phyloP scores from a whole-genome alignment of 768 basidiomycete genomes.

The Inosperma sp. region DNA sequence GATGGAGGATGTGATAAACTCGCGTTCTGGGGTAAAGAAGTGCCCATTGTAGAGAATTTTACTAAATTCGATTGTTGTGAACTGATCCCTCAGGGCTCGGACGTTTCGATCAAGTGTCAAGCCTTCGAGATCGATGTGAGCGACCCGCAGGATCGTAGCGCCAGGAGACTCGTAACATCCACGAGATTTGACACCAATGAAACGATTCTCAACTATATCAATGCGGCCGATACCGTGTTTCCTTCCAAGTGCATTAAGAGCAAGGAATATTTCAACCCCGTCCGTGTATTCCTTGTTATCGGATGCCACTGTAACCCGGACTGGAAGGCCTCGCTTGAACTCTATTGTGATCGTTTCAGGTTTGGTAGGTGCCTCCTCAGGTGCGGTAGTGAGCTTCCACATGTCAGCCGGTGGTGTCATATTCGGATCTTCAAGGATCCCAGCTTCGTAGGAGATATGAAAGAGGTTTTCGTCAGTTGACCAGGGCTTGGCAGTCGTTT shows the following conservation, averaged over 20 bases:
- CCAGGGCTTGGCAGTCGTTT: conserved; percentile 97
- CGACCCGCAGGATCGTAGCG: conserved; percentile 91
- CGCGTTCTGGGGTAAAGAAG: conserved; percentile 99
- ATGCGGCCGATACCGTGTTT: conserved; percentile 96
- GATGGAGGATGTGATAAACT: conserved; percentile 87
- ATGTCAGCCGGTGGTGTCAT: conserved; percentile 92
- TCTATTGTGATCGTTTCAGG: conserved; percentile 83
- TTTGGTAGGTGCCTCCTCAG: conserved; percentile 72
- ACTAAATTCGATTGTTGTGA: conserved; percentile 86
- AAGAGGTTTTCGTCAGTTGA: conserved; percentile 99
- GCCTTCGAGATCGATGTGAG: conserved; percentile 96
- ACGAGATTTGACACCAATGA: conserved; percentile 98
- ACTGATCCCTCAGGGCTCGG: conserved; percentile 89
- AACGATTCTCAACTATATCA: conserved; percentile 99
- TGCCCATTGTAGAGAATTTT: conserved; percentile 97
- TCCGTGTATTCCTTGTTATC: conserved; percentile 71
- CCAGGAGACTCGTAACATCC: conserved; percentile 99
- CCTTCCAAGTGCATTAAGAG: conserved; percentile 85
- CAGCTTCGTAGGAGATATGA: conserved; percentile 99
- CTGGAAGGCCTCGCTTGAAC: conserved; percentile 82
- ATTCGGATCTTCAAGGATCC: conserved; percentile 96
- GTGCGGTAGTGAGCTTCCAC: conserved; percentile 94
- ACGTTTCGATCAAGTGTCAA: conserved; percentile 98
- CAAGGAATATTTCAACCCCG: conserved; percentile 88
- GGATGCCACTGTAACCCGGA: conserved; percentile 64